These are phyloP conservation scores for Phytophthora sp. DNA, from an alignment of 352 stramenopile species.

Conservation along the genomic window DNA sequence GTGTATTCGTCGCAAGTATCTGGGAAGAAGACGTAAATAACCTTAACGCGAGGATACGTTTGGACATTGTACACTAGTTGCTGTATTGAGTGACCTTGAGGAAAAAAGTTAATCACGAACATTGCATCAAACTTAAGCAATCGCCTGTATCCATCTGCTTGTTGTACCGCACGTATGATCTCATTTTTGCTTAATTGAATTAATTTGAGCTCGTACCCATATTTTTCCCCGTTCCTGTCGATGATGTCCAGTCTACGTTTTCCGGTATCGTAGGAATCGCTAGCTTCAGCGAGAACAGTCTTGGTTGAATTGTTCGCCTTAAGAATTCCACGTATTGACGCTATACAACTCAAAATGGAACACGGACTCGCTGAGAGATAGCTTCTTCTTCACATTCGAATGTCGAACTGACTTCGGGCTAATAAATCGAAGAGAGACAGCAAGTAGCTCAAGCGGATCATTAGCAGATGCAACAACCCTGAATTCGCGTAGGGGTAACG, in stretches of 20 bases:
- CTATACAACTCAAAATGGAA: slow-evolving; percentile 15
- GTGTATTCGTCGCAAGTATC: slow-evolving; percentile 5
- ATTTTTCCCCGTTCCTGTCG: background rate
- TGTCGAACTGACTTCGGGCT: slow-evolving; percentile 2
- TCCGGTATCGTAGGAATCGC: background rate
- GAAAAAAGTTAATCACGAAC: background rate
- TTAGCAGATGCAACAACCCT: background rate
- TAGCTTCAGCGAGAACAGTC: slow-evolving; percentile 2
- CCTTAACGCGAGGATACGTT: slow-evolving; percentile 9
- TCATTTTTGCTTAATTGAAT: background rate
- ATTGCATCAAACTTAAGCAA: background rate
- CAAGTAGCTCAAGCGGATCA: slow-evolving; percentile 3
- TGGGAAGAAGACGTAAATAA: slow-evolving; percentile 11
- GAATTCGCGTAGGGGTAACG: slow-evolving; percentile 20
- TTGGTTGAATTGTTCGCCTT: slow-evolving; percentile 9
- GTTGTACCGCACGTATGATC: background rate
- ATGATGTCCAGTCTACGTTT: background rate
- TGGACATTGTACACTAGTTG: background rate
- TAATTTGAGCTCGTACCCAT: slow-evolving; percentile 1
- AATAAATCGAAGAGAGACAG: slow-evolving; percentile 4
- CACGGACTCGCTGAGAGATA: slow-evolving; percentile 1
- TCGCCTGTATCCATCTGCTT: background rate
- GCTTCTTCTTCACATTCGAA: background rate
- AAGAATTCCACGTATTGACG: slow-evolving; percentile 8
- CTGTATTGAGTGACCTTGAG: background rate